Percentiles rank a stretch among this genome's conserved stretches.
phyloP scores from a whole-genome alignment of 2,329 filamentous ascomycete genomes.

The Dothistroma pini region DNA sequence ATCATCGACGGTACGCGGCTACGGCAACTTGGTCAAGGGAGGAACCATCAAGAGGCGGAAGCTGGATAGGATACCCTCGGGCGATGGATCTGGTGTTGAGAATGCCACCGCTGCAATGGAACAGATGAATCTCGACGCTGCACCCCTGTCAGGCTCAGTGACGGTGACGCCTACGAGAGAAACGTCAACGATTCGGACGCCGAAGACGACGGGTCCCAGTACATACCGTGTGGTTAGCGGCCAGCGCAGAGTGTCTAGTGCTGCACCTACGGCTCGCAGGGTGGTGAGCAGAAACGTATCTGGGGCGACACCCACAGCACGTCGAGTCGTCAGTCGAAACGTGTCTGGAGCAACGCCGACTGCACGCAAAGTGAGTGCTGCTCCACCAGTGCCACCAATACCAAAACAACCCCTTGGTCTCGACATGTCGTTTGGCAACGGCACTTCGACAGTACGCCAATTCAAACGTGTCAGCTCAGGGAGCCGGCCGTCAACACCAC shows the following conservation, averaged over 20 bases:
- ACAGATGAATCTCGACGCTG: constrained; percentile 43
- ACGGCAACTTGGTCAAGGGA: constrained; percentile 42
- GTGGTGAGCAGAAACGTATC: constrained; percentile 33
- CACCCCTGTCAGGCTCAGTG: constrained; percentile 35
- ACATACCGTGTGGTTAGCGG: constrained; percentile 40
- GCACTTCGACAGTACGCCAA: constrained; percentile 83
- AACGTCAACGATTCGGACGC: constrained; percentile 37
- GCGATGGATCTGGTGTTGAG: constrained; percentile 33
- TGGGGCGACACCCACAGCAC: constrained; percentile 34
- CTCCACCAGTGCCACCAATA: constrained; percentile 6
- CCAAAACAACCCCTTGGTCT: constrained; percentile 75
- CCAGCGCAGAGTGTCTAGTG: constrained; percentile 32
- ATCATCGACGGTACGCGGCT: constrained; percentile 53
- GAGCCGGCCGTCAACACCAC: constrained; percentile 21
- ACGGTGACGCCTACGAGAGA: constrained; percentile 24
- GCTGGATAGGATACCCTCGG: constrained; percentile 45
- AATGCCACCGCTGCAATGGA: constrained; percentile 39
- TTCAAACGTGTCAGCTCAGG: constrained; percentile 75
- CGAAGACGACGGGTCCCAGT: constrained; percentile 31
- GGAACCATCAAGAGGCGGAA: constrained; percentile 52
- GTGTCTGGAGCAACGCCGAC: constrained; percentile 40
- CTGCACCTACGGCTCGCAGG: constrained; percentile 22
- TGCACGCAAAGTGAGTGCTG: constrained; percentile 41
- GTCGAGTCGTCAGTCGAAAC: constrained; percentile 31
- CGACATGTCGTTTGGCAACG: constrained; percentile 91